Percentiles rank a stretch among this genome's conserved stretches.
Conservation (phyloP, 2,329 filamentous ascomycete species). For the Pseudocercospora macadamiae region DNA sequence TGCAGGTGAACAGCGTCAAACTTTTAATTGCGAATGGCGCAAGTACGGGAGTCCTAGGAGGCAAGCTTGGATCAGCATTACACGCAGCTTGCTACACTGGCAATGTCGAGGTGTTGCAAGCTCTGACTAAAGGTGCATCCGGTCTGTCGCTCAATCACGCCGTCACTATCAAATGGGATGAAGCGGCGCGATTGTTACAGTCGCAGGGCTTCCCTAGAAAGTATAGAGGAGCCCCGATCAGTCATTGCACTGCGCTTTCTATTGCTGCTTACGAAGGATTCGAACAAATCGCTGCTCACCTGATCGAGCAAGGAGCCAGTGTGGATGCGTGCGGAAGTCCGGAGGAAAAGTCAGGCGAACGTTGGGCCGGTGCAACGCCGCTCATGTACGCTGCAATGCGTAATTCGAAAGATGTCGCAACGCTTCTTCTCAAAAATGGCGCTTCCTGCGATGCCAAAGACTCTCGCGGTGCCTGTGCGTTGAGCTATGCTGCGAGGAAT, state of each 20-base stretch:
- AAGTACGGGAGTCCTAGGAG: not conserved
- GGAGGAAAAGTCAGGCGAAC: not conserved
- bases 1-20: not conserved
- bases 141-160: not conserved
- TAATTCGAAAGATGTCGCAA: not conserved
- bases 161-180: not conserved
- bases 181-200: not conserved
- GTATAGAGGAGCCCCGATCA: not conserved
- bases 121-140: not conserved
- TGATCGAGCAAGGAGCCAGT: not conserved
- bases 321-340: not conserved
- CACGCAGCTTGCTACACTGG: not conserved
- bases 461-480: not conserved
- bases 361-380: not conserved
- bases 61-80: not conserved
- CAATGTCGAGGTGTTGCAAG: not conserved
- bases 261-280: not conserved
- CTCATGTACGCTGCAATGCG: not conserved
- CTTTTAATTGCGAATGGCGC: not conserved
- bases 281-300: not conserved
- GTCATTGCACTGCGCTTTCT: not conserved
- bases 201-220: not conserved
- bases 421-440: not conserved
- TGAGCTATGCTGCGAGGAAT: not conserved
- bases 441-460: not conserved